These are phyloP conservation scores for Teratosphaeriaceae sp. DNA, from an alignment of 2,329 filamentous ascomycete genomes.

Conservation along the genomic window DNA sequence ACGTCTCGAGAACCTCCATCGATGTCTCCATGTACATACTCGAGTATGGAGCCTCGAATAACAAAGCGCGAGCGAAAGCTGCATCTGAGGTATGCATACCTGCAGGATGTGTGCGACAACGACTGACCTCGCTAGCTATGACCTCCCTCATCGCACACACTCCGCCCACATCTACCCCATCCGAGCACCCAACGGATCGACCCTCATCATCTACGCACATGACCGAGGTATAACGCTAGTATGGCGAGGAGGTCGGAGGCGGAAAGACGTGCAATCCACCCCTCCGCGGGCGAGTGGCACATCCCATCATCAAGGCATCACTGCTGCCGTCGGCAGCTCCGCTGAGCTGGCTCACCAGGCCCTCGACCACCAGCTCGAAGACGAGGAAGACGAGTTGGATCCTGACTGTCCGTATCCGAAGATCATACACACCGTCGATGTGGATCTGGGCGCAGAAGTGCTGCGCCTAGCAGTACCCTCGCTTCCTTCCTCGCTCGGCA, in stretches of 20 bases:
- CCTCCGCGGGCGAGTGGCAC: constrained; percentile 12
- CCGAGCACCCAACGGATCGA: constrained; percentile 54
- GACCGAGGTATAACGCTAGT: constrained; percentile 51
- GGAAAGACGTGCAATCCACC: constrained; percentile 2
- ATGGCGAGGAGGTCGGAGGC: constrained; percentile 51
- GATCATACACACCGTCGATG: constrained; percentile 49
- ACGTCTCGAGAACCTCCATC: too few species aligned
- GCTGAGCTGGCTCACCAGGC: constrained; percentile 29
- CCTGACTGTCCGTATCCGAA: constrained; percentile 48
- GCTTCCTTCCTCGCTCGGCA: constrained; percentile 7
- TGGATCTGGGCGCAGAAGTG: constrained; percentile 48
- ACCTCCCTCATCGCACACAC: constrained; percentile 53
- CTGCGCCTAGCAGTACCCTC: constrained; percentile 46
- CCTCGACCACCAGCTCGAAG: constrained; percentile 35
- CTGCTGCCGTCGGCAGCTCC: constrained; percentile 52
- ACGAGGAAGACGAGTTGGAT: constrained; percentile 53
- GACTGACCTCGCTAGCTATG: constrained; percentile 43
- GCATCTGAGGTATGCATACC: constrained; percentile 24
- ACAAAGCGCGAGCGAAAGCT: constrained; percentile 26
- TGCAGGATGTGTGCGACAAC: too few species aligned
- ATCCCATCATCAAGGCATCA: constrained; percentile 40
- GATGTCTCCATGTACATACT: constrained; percentile 6
- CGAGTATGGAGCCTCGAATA: constrained; percentile 23
- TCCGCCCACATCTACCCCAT: constrained; percentile 52
- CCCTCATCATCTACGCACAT: constrained; percentile 54